Evolutionary conservation across 768 basidiomycete species (phyloP), one percentile per base, ranked within the genome.

Genomic region (Hericium erinaceus): DNA sequence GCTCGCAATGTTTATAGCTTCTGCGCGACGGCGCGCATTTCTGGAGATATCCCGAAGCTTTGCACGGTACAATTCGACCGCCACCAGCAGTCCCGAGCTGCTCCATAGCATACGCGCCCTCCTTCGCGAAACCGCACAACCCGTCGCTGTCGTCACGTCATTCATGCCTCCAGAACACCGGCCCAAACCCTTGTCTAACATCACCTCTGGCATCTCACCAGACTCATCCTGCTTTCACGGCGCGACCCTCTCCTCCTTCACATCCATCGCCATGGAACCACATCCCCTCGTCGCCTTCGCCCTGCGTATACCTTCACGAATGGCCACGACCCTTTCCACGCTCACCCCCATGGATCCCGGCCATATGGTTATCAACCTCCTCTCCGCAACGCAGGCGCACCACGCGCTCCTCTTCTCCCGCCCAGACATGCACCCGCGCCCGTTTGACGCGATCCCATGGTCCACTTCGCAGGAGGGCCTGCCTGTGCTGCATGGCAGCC

Each of bases 231-330:
- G 57, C 10, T 92, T 80, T 65, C 94, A 97, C 69, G 94, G 95
- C 62, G 92, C 93, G 20, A 98, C 95, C 1, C 77, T 98, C 37
- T 95, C 95, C 9, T 95, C 93, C 0, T 93, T 98, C 68, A 84
- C 92, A 20, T 93, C 92, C 28, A 84, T 98, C 66, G 83, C 95
- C 2, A 82, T 98, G 77, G 83, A 92, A 62, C 95, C 95, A 2
- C 75, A 83, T 62, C 92, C 94, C 0, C 80, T 97, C 57, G 80
- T 98, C 65, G 80, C 92, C 0, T 98, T 98, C 69, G 87, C 93
- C 16, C 78, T 98, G 18, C 87, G 92, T 38, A 77, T 92, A 16
- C 95, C 95, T 4, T 95, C 93, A 0, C 79, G 92, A 3, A 89
- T 95, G 83, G 92, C 93, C 0, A 72, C 76, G 2, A 73, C 81